phyloP scores from a whole-genome alignment of 257 asterid species.

The Avicennia marina region DNA sequence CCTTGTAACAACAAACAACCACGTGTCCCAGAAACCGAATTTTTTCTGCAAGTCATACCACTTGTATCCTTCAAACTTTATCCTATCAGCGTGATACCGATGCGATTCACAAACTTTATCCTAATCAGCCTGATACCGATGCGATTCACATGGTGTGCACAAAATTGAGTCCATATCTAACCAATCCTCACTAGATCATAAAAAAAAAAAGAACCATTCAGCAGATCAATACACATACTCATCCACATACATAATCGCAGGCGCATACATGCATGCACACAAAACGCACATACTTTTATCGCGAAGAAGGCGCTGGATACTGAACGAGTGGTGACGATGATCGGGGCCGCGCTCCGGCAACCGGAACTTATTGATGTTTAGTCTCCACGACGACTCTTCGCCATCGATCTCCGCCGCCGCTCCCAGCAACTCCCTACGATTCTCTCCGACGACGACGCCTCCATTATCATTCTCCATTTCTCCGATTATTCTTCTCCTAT shows the following conservation, averaged over 20 bases:
- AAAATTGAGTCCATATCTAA: neutral
- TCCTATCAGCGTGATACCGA: too few relatives aligned
- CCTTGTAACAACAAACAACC: too few relatives aligned
- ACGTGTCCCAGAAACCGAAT: too few relatives aligned
- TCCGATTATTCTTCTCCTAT: too few relatives aligned
- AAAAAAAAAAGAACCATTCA: neutral
- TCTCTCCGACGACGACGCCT: neutral
- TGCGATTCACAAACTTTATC: too few relatives aligned
- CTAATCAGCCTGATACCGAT: neutral
- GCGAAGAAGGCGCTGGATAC: constrained; percentile 45
- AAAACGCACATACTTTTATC: constrained; percentile 33
- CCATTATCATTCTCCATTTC: neutral
- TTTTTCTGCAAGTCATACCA: too few relatives aligned
- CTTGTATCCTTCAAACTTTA: too few relatives aligned
- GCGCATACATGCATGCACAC: too few relatives aligned
- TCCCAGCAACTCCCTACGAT: constrained; percentile 10
- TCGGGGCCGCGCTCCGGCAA: constrained; percentile 53
- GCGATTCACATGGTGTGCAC: neutral
- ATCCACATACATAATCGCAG: too few relatives aligned
- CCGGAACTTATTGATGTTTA: constrained; percentile 58
- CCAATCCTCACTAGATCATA: neutral
- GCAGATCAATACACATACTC: too few relatives aligned
- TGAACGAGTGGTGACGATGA: constrained; percentile 25
- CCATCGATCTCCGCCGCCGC: constrained; percentile 31
- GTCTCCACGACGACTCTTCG: constrained; percentile 48